phyloP scores from a whole-genome alignment of 2,329 filamentous ascomycete species.

The Epichloe bromicola region DNA sequence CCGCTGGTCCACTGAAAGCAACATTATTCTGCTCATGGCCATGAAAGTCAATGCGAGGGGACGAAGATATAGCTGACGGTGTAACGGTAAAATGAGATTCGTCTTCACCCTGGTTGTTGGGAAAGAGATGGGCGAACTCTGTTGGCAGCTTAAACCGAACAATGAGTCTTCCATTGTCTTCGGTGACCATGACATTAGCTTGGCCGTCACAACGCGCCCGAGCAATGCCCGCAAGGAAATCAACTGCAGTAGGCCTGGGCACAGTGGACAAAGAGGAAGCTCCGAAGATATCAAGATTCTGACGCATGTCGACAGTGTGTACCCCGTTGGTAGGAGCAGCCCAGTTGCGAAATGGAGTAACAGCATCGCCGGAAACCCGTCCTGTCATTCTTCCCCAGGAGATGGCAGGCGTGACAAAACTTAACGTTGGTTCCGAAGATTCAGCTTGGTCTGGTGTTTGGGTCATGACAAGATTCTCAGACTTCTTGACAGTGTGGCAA shows the following conservation, averaged over 20 bases:
- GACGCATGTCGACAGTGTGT: slow-evolving; percentile 22
- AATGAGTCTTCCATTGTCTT: slow-evolving; percentile 18
- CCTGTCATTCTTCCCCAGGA: slow-evolving; percentile 9
- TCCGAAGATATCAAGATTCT: slow-evolving; percentile 23
- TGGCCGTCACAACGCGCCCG: slow-evolving; percentile 14
- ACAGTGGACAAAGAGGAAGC: slow-evolving; percentile 8
- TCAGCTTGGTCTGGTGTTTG: slow-evolving; percentile 1
- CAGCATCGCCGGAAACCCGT: not conserved
- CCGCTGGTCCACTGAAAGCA: not conserved
- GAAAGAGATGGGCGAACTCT: slow-evolving; percentile 18
- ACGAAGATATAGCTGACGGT: slow-evolving; percentile 12
- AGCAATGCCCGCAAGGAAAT: slow-evolving; percentile 16
- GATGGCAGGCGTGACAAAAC: slow-evolving; percentile 7
- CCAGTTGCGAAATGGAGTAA: slow-evolving; percentile 3
- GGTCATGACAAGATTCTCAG: not conserved
- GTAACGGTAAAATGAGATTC: slow-evolving; percentile 13
- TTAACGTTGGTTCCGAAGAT: not conserved
- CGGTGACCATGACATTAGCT: slow-evolving; percentile 18
- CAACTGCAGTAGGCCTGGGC: slow-evolving; percentile 8
- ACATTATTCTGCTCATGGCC: not conserved
- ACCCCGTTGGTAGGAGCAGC: slow-evolving; percentile 11
- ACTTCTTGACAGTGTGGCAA: not conserved
- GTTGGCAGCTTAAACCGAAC: slow-evolving; percentile 26
- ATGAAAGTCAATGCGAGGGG: slow-evolving; percentile 11
- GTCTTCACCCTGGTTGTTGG: slow-evolving; percentile 16